Percentiles rank a stretch among this genome's conserved stretches.
These are phyloP conservation scores for Scleroderma bovista DNA, from an alignment of 768 basidiomycete genomes.

Conservation along the genomic window DNA sequence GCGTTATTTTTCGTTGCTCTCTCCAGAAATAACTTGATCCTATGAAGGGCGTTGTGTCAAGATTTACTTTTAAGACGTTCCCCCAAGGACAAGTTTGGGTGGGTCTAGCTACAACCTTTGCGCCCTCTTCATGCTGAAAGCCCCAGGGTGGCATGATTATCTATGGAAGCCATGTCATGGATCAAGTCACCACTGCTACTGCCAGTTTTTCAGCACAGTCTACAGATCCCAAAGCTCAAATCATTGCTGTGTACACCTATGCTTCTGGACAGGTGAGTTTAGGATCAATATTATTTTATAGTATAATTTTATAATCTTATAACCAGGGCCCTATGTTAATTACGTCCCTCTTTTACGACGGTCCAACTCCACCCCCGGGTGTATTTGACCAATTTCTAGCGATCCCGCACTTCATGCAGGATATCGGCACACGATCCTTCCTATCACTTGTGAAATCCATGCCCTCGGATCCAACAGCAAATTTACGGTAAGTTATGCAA, in stretches of 20 bases:
- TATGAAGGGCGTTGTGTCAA: constrained; percentile 51
- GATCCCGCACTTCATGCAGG: constrained; percentile 1
- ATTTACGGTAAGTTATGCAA: constrained; percentile 18
- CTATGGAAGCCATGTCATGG: constrained; percentile 9
- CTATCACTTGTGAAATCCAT: constrained; percentile 22
- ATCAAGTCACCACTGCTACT: constrained; percentile 13
- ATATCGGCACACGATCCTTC: constrained; percentile 18
- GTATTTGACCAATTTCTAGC: constrained; percentile 28
- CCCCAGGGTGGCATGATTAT: constrained; percentile 46
- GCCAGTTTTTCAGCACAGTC: constrained; percentile 16
- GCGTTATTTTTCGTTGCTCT: constrained; percentile 1
- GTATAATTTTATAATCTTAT: too few species aligned
- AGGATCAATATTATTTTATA: background rate
- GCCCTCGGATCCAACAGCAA: constrained; percentile 10
- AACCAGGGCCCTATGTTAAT: constrained; percentile 6
- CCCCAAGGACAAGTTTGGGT: constrained; percentile 61
- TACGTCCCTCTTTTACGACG: constrained; percentile 54
- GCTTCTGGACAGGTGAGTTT: constrained; percentile 22
- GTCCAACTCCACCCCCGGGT: constrained; percentile 24
- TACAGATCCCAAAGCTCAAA: constrained; percentile 20
- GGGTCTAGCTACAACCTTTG: constrained; percentile 9
- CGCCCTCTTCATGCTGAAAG: background rate
- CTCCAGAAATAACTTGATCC: background rate
- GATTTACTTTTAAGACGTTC: constrained; percentile 47
- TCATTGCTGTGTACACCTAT: constrained; percentile 41